phyloP scores from a whole-genome alignment of 2,329 filamentous ascomycete genomes.

The Metarhizium humberi region DNA sequence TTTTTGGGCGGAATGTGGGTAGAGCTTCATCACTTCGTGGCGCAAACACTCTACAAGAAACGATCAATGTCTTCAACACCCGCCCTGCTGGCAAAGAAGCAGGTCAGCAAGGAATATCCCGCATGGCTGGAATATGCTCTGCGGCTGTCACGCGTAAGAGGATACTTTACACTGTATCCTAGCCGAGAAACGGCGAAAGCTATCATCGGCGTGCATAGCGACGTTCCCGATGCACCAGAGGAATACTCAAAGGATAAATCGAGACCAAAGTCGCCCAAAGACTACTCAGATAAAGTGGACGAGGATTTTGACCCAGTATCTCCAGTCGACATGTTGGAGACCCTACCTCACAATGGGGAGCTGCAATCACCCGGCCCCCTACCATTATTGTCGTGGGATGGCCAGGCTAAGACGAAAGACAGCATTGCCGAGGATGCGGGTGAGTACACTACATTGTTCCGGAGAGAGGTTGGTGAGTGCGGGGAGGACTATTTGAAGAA shows the following conservation, averaged over 20 bases:
- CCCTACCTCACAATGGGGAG: constrained; percentile 32
- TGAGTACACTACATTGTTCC: constrained; percentile 50
- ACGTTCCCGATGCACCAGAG: constrained; percentile 65
- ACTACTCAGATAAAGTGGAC: constrained; percentile 20
- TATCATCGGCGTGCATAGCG: constrained; percentile 67
- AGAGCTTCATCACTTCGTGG: constrained; percentile 74
- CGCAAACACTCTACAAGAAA: constrained; percentile 45
- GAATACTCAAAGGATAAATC: constrained; percentile 37
- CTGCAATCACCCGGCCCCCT: constrained; percentile 36
- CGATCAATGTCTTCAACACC: constrained; percentile 25
- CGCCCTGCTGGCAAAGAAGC: constrained; percentile 39
- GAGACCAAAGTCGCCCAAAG: constrained; percentile 10
- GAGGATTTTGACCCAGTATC: constrained; percentile 33
- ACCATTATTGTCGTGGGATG: constrained; percentile 57
- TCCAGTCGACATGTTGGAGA: constrained; percentile 35
- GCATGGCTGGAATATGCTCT: constrained; percentile 72
- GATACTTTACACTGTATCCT: constrained; percentile 76
- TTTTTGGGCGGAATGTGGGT: constrained; percentile 81
- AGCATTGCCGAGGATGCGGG: constrained; percentile 34
- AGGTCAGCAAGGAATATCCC: constrained; percentile 59
- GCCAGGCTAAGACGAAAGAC: constrained; percentile 31
- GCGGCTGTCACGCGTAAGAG: constrained; percentile 64
- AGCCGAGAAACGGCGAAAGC: constrained; percentile 42
- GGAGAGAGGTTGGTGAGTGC: constrained; percentile 60
- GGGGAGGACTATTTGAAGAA: constrained; percentile 19